Evolutionary conservation across 192 early-diverging fungal species (phyloP), one percentile per base, ranked within the genome.

Genomic region (Jimgerdemannia lactiflua): DNA sequence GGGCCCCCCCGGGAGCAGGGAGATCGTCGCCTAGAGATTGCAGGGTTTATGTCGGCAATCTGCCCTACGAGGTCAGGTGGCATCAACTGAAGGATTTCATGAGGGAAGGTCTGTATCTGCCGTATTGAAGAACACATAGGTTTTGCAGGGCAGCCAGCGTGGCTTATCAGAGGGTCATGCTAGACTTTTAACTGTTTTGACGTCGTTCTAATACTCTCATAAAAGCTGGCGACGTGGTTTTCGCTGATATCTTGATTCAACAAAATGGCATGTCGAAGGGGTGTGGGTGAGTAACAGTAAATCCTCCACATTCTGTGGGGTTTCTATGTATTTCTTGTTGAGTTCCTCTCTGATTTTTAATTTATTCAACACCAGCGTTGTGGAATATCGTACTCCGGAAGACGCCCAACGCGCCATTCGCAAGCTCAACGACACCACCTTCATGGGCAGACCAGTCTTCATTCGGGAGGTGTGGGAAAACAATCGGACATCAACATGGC

Each of bases 11-110:
- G 29, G 67, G 40, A 18, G 6, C 19, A 19, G 29, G 29, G 29
- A 39, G 29, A 9, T 19, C 6, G 18, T 68, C 75, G 75, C 18
- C 82, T 65, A 84, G 82, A 71, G 88, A 92, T 39, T 86, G 90
- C 71, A 74, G 93, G 49, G 91, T 96, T 2, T 95, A 94, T 79
- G 94, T 95, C 49, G 93, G 93, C 3, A 96, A 96, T 79, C 78
- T 96, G 49, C 80, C 92, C 4, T 95, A 91, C 75, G 91, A 95
- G 73, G 88, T 86, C 19, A 84, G 85, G 43, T 92, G 91, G 88
- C 85, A 83, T 42, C 90, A 96, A 75, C 82, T 96, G 74, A 93
- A 94, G 77, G 92, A 95, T 75, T 95, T 90, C 73, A 93, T 94
- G 92, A 82, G 91, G 39, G 84, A 93, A 83, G 87, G 92, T 93